Evolutionary conservation across 2,329 filamentous ascomycete species (phyloP).

Genomic region (Scedosporium dehoogii): DNA sequence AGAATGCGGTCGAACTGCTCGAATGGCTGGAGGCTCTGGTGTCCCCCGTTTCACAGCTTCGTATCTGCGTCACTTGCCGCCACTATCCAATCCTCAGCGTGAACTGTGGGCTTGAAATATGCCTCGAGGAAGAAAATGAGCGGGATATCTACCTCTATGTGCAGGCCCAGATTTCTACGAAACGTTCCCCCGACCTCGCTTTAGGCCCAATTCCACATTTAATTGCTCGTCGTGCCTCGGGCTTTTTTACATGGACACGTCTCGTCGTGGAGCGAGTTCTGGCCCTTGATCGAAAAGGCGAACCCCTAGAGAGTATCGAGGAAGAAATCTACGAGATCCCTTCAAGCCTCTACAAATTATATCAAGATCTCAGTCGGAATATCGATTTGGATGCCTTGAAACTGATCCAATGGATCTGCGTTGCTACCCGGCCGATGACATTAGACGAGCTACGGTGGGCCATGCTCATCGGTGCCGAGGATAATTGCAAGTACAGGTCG

Average conservation of each 20-base stretch:
- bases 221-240: slow-evolving; percentile 17
- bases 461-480: slow-evolving; percentile 14
- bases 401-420: slow-evolving; percentile 24
- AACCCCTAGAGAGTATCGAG: slow-evolving; percentile 12
- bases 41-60: slow-evolving; percentile 7
- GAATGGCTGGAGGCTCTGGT: slow-evolving; percentile 9
- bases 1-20: slow-evolving; percentile 13
- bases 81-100: slow-evolving; percentile 18
- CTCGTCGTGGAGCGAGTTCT: slow-evolving; percentile 17
- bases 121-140: slow-evolving; percentile 19
- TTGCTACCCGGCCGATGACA: slow-evolving; percentile 15
- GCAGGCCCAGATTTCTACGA: slow-evolving; percentile 10
- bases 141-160: slow-evolving; percentile 18
- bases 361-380: slow-evolving; percentile 12
- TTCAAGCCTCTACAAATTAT: slow-evolving; percentile 15
- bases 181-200: not conserved
- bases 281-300: slow-evolving; percentile 9
- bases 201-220: slow-evolving; percentile 6
- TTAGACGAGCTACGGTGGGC: slow-evolving; percentile 21
- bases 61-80: slow-evolving; percentile 22
- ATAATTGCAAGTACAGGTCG: slow-evolving; percentile 12
- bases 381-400: slow-evolving; percentile 14
- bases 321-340: slow-evolving; percentile 13
- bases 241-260: slow-evolving; percentile 27
- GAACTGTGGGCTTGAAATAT: slow-evolving; percentile 15